Conservation (phyloP, 257 asterid genomes). For the Solanum sejunctum region DNA sequence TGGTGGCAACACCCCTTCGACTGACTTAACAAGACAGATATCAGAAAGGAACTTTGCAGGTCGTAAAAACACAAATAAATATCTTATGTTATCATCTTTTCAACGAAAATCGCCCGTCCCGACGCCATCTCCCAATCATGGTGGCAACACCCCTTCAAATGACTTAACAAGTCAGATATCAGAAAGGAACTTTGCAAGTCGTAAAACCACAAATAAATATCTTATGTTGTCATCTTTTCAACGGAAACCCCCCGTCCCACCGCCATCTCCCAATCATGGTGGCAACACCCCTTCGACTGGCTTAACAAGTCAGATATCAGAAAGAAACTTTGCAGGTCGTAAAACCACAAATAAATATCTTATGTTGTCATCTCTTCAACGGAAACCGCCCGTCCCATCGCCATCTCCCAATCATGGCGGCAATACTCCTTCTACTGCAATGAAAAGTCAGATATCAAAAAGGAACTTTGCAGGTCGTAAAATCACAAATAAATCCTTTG, state of each 20-base stretch:
- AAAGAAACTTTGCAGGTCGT: neutral
- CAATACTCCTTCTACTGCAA: neutral
- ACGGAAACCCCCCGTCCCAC: neutral
- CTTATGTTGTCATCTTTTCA: slow-evolving; percentile 17
- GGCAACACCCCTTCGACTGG: neutral
- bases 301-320: neutral
- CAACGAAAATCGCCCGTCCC: slow-evolving; percentile 3
- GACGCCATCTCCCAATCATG: slow-evolving; percentile 9
- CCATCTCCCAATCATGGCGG: neutral
- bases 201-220: neutral
- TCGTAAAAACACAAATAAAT: neutral
- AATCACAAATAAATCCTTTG: neutral
- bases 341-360: neutral
- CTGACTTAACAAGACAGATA: neutral
- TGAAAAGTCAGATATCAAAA: neutral
- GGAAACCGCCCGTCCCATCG: neutral
- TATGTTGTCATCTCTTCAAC: slow-evolving; percentile 13
- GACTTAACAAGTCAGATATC: too few relatives aligned
- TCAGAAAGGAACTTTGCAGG: neutral
- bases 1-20: slow-evolving; percentile 1
- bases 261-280: too few relatives aligned
- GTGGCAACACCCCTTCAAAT: too few relatives aligned
- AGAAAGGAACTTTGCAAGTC: neutral
- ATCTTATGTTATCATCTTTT: slow-evolving; percentile 10
- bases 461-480: neutral